Percentiles rank a stretch among this genome's conserved stretches.
Evolutionary conservation across 202 grass and related monocot species (phyloP).

Genomic region (Elaeis oleifera): DNA sequence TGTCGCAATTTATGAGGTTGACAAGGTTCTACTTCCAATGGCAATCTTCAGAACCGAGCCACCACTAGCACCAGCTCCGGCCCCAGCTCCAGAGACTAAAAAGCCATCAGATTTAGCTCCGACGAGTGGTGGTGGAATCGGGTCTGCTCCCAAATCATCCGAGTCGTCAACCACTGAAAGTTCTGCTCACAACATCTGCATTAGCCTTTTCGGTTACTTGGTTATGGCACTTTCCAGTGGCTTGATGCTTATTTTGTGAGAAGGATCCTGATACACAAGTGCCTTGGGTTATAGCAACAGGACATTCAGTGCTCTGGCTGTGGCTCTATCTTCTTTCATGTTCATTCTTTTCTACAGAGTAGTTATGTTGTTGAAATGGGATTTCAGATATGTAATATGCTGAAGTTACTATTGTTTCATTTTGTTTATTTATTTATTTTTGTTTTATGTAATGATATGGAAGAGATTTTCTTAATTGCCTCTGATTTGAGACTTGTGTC

Average conservation of each 20-base stretch:
- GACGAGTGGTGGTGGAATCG: constrained; percentile 13
- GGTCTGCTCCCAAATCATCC: constrained; percentile 32
- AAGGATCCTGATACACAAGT: constrained; percentile 15
- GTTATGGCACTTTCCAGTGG: constrained; percentile 24
- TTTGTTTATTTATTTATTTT: too few species aligned
- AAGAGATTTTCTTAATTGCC: too few species aligned
- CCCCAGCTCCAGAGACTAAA: constrained; percentile 47
- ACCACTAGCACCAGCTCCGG: constrained; percentile 54
- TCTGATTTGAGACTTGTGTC: too few species aligned
- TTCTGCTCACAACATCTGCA: constrained; percentile 8
- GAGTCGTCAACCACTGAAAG: constrained; percentile 26
- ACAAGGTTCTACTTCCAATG: constrained; percentile 72
- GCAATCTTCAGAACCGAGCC: constrained; percentile 78
- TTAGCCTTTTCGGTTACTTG: constrained; percentile 27
- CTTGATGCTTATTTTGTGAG: constrained; percentile 52
- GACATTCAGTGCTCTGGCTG: constrained; percentile 1
- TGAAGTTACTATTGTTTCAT: too few species aligned
- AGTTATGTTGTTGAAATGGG: constrained; percentile 3
- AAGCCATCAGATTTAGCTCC: constrained; percentile 47
- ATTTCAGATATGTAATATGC: neutral
- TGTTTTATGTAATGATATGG: too few species aligned
- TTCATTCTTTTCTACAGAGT: constrained; percentile 1
- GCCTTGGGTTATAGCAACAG: neutral
- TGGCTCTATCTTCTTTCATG: neutral
- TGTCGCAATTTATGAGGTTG: constrained; percentile 61